Evolutionary conservation across 495 filamentous ascomycete species (phyloP).

Genomic region (Daldinia bambusicola): DNA sequence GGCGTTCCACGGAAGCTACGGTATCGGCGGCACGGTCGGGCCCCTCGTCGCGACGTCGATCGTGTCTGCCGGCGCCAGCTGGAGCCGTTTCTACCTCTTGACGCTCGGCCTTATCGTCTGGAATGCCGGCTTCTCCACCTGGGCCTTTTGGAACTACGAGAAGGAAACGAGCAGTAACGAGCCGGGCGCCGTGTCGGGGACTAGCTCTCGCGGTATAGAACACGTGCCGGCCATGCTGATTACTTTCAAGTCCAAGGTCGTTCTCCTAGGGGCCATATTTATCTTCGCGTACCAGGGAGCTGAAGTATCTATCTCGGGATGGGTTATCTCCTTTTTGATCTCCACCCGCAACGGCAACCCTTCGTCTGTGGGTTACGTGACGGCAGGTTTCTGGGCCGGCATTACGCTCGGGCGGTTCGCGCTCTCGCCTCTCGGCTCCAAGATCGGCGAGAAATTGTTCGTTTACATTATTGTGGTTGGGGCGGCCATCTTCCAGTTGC

Average conservation of each 20-base stretch:
- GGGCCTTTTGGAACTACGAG: conserved; percentile 69
- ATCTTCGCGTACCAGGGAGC: conserved; percentile 86
- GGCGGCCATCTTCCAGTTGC: conserved; percentile 71
- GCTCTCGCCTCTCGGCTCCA: conserved; percentile 69
- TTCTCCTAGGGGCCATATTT: conserved; percentile 76
- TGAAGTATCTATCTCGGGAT: conserved; percentile 80
- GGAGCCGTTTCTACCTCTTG: conserved; percentile 71
- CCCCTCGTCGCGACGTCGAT: conserved; percentile 78
- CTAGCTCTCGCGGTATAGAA: conserved; percentile 11
- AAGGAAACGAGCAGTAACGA: conserved; percentile 50
- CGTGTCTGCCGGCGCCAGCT: conserved; percentile 59
- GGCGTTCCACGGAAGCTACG: conserved; percentile 74
- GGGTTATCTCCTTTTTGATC: conserved; percentile 85
- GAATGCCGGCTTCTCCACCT: conserved; percentile 61
- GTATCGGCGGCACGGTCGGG: conserved; percentile 73
- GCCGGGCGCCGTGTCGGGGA: conserved; percentile 13
- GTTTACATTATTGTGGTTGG: conserved; percentile 69
- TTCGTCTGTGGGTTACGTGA: conserved; percentile 78
- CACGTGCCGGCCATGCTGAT: conserved; percentile 49
- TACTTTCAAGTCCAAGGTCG: conserved; percentile 66
- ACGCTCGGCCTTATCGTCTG: conserved; percentile 60
- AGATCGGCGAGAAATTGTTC: conserved; percentile 73
- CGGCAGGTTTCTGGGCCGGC: conserved; percentile 84
- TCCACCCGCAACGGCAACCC: conserved; percentile 73
- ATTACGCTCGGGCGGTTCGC: conserved; percentile 79